phyloP scores from a whole-genome alignment of 257 asterid species.

The Paulownia fortunei region DNA sequence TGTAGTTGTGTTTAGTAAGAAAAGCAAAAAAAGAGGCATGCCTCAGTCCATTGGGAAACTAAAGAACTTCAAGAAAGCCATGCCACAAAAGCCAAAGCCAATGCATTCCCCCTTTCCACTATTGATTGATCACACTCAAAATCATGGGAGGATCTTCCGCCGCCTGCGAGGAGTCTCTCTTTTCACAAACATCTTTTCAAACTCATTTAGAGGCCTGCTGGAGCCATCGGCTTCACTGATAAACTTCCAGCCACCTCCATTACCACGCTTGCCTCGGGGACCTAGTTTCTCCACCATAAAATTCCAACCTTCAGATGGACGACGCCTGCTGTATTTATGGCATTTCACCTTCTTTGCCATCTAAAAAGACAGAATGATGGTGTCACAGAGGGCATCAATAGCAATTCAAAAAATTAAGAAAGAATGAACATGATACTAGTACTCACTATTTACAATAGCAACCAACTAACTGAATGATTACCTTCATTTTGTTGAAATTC shows the following conservation, averaged over 20 bases:
- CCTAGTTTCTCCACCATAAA: conserved; percentile 90
- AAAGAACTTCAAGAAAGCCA: not conserved
- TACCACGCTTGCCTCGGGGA: conserved; percentile 73
- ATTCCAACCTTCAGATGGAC: conserved; percentile 90
- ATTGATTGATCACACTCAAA: not conserved
- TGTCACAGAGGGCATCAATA: not conserved
- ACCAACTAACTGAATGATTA: conserved; percentile 24
- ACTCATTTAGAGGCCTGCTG: conserved; percentile 76
- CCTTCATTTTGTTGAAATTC: conserved; percentile 88
- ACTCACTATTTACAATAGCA: not conserved
- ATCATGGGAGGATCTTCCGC: conserved; percentile 69
- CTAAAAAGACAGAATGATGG: conserved; percentile 46
- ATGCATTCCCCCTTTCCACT: not conserved
- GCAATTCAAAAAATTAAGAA: not conserved
- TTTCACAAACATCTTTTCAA: conserved; percentile 82
- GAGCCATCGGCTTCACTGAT: conserved; percentile 89
- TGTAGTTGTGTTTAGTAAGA: too few relatives aligned
- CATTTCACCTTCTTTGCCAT: conserved; percentile 70
- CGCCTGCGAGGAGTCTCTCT: conserved; percentile 91
- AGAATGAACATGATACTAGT: not conserved
- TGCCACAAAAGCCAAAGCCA: not conserved
- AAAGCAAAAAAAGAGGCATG: not conserved
- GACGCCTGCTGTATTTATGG: conserved; percentile 90
- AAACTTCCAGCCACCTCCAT: conserved; percentile 92
- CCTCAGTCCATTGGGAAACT: not conserved